Conservation (phyloP, 106 monocot species). For the Allium cepa region DNA sequence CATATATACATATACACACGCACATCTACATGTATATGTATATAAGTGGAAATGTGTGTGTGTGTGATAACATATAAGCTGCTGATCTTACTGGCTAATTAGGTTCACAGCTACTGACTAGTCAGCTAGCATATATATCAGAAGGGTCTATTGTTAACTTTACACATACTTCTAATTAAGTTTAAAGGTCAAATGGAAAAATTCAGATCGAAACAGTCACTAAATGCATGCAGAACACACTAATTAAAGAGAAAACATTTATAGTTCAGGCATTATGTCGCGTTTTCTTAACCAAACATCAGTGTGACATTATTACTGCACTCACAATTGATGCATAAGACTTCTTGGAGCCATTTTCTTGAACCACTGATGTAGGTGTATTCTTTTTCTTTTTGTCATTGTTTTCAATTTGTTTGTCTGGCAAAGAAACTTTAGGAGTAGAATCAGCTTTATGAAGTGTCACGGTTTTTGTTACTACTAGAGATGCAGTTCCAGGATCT, state of each 20-base stretch:
- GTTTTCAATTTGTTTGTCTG: background rate
- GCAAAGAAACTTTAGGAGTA: background rate
- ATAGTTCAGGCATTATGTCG: background rate
- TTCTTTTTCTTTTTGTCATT: slow-evolving; percentile 4
- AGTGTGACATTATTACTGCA: background rate
- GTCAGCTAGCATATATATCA: background rate
- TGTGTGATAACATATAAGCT: no score
- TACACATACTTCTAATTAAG: background rate
- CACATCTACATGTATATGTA: no score
- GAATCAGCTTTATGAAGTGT: no score
- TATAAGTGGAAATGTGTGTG: no score
- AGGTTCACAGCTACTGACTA: no score
- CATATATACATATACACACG: no score
- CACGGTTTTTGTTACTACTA: no score
- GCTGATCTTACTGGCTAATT: no score
- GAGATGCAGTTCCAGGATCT: no score
- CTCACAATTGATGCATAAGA: slow-evolving; percentile 71
- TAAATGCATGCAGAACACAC: background rate
- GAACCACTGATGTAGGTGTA: slow-evolving; percentile 9
- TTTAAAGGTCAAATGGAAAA: background rate
- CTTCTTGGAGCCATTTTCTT: slow-evolving; percentile 46
- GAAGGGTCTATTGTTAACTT: background rate
- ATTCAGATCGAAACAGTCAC: background rate
- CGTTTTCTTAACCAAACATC: background rate
- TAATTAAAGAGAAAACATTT: background rate